phyloP scores from a whole-genome alignment of 805 yeast genomes.

The Saccharomycopsis fibuligera region DNA sequence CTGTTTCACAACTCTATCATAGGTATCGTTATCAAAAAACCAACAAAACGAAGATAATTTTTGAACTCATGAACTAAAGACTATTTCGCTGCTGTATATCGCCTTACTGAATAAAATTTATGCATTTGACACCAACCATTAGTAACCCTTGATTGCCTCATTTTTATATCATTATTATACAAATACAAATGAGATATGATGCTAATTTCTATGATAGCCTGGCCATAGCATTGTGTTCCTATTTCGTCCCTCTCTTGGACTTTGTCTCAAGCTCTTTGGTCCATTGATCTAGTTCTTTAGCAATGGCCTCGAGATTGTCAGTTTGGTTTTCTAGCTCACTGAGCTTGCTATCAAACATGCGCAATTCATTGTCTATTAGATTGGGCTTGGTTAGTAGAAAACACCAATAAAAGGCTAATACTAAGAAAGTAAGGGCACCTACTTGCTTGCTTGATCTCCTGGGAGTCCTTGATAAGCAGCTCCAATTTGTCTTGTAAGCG shows the following conservation, averaged over 20 bases:
- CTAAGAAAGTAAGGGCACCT: slow-evolving; percentile 1
- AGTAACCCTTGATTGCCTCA: too few relatives aligned
- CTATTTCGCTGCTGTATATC: too few relatives aligned
- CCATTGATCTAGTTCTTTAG: slow-evolving; percentile 57
- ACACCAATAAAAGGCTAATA: not conserved
- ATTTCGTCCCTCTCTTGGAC: slow-evolving; percentile 23
- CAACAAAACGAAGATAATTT: too few relatives aligned
- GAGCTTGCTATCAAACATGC: slow-evolving; percentile 26
- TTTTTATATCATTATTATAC: too few relatives aligned
- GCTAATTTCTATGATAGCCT: too few relatives aligned
- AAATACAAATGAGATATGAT: too few relatives aligned
- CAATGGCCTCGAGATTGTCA: slow-evolving; percentile 38
- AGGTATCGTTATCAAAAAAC: too few relatives aligned
- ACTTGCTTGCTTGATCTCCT: slow-evolving; percentile 24
- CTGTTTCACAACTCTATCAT: too few relatives aligned
- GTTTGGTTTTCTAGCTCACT: slow-evolving; percentile 31
- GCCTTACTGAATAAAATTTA: too few relatives aligned
- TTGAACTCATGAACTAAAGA: too few relatives aligned
- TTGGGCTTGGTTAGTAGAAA: slow-evolving; percentile 1
- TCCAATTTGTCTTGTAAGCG: slow-evolving; percentile 38
- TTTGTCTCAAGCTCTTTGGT: slow-evolving; percentile 48
- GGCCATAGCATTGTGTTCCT: too few relatives aligned
- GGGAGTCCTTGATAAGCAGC: slow-evolving; percentile 24
- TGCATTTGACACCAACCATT: too few relatives aligned
- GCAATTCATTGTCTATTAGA: slow-evolving; percentile 28